A percentile compares a stretch with the other conserved stretches of the same genome.
phyloP scores from a whole-genome alignment of 2,329 filamentous ascomycete genomes.

The Nemania abortiva region DNA sequence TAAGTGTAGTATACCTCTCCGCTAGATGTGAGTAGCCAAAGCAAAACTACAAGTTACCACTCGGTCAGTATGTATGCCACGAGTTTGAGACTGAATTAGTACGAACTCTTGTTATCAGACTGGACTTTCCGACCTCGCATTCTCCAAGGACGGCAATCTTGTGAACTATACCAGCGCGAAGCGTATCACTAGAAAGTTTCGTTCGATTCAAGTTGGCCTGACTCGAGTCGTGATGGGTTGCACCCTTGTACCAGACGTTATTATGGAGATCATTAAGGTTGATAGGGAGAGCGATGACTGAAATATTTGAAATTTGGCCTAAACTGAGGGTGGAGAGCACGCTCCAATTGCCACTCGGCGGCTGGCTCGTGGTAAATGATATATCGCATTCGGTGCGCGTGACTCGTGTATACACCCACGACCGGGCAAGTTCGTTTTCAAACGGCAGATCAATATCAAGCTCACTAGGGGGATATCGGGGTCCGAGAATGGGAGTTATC shows the following conservation, averaged over 20 bases:
- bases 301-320: conserved; percentile 28
- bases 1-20: not conserved
- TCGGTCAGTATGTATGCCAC: not conserved
- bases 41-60: not conserved
- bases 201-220: not conserved
- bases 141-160: conserved; percentile 22
- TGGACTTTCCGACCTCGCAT: conserved; percentile 25
- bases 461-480: not conserved
- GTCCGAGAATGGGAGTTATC: not conserved
- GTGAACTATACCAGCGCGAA: not conserved
- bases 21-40: not conserved
- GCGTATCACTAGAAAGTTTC: not conserved
- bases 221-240: not conserved
- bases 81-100: not conserved
- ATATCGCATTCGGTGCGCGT: conserved; percentile 16
- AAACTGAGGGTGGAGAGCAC: conserved; percentile 26
- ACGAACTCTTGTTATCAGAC: conserved; percentile 21
- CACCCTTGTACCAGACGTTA: conserved; percentile 19
- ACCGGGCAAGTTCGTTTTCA: conserved; percentile 20
- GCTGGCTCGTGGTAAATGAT: conserved; percentile 22
- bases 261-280: conserved; percentile 18
- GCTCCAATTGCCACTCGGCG: conserved; percentile 19
- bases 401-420: conserved; percentile 24
- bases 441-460: conserved; percentile 2
- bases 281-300: conserved; percentile 28